Evolutionary conservation across 2,329 filamentous ascomycete species (phyloP), one percentile per base, ranked within the genome.

Genomic region (Ilyonectria mors-panacis): DNA sequence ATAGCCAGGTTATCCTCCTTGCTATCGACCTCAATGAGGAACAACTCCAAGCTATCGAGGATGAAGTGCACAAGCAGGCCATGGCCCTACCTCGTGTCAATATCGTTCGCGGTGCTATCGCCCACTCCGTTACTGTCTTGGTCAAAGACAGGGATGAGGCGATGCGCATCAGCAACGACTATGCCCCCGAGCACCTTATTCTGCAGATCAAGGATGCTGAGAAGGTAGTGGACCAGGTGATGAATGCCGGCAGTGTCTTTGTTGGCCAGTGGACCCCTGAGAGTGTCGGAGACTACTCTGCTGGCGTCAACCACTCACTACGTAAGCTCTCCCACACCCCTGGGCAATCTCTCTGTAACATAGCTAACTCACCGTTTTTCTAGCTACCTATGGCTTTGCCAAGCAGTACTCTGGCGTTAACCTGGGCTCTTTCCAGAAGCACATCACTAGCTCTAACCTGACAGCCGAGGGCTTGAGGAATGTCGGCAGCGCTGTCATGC

Each of bases 371-470:
- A 71, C 59, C 19, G 19, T n/a, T 6, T 54, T 35, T 12, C 3
- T 73, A 97, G 94, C 96, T 59, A 99, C 96, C 0, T 99, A 98
- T 78, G 96, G 96, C 45, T 99, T 97, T 77, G 96, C 96, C 55
- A 97, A 97, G 84, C 96, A 99, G 81, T 99, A 99, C 85, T 98
- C 94, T 6, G 96, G 96, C 59, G 96, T 99, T 78, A 99, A 97
- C 81, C 88, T 99, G 6, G 94, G 90, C 35, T 98, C 95, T 2
- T 99, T 98, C 83, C 89, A 97, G 80, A 99, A 99, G 85, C 94
- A 98, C 85, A 98, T 99, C 77, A 99, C 96, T 42, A 96, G 93
- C 83, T 94, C 94, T 0, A 93, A 97, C 80, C 87, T 99, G 68
- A 97, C 94, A 1, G 89, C 91, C 19, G 88, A 97, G 76, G 96